phyloP scores from a whole-genome alignment of 192 early-diverging fungal species.

The Entomortierella chlamydospora region DNA sequence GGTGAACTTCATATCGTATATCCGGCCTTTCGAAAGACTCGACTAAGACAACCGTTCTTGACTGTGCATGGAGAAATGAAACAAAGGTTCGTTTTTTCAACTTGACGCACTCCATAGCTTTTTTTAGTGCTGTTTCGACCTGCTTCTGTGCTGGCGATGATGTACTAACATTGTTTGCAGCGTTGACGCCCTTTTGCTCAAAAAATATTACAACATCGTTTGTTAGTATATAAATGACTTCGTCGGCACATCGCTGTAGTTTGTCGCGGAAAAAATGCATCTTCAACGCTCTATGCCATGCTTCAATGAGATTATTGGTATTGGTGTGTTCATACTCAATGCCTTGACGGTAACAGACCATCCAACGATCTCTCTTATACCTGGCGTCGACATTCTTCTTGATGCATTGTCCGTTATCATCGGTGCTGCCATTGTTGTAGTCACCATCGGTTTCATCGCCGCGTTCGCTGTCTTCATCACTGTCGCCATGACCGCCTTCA shows the following conservation, averaged over 20 bases:
- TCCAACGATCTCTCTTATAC: background rate
- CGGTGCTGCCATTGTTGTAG: background rate
- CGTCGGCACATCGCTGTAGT: slow-evolving; percentile 10
- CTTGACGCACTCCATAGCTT: background rate
- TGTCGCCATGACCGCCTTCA: background rate
- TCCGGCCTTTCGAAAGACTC: background rate
- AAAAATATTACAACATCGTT: background rate
- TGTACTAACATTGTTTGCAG: background rate
- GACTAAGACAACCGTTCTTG: background rate
- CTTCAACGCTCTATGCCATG: slow-evolving; percentile 22
- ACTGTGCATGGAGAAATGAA: background rate
- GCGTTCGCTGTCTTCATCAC: background rate
- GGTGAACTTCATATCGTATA: background rate
- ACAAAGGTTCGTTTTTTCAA: background rate
- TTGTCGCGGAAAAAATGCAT: slow-evolving; percentile 20
- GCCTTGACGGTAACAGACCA: background rate
- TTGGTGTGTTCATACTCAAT: background rate
- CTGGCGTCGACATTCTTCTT: background rate
- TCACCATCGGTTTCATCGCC: background rate
- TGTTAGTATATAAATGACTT: slow-evolving; percentile 20
- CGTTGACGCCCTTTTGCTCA: background rate
- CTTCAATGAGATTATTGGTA: slow-evolving; percentile 2
- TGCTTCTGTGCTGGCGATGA: background rate
- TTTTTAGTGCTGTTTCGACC: background rate
- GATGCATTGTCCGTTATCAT: background rate